Evolutionary conservation across 768 basidiomycete genomes (phyloP), one percentile per base, ranked within the genome.

Genomic region (Lyophyllum decastes): DNA sequence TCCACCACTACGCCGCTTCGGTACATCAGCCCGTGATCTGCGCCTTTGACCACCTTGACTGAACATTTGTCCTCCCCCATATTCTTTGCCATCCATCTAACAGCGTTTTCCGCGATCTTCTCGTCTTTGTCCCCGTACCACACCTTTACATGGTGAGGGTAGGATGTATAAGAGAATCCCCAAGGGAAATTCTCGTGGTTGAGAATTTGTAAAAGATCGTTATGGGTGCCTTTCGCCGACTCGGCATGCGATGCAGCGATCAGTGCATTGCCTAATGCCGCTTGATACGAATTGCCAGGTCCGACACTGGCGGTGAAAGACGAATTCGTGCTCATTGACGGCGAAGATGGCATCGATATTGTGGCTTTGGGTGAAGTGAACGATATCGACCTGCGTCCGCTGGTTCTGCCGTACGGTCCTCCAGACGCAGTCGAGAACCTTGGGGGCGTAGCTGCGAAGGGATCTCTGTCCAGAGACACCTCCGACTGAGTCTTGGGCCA

Each of bases 51-150:
- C 41, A 97, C 87, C 66, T 87, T 84, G 35, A 99, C 86, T 44
- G 79, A 77, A 69, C 94, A 96, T 55, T 80, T 76, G 40, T 87
- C 86, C 44, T 82, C 80, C 19, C 86, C 82, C 90, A 95, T 92
- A 34, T 82, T 85, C 60, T 83, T 84, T 72, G 95, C 92, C 90
- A 95, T 92, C 93, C 94, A 96, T 64, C 90, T 75, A 40, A 98
- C 88, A 45, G 93, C 91, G 64, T 89, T 87, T 70, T 96, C 90
- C 33, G 89, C 88, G 59, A 99, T 96, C 75, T 89, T 90, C 73
- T 98, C 96, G 71, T 99, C 96, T 61, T 81, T 84, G 64, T 94
- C 91, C 2, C 96, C 96, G 62, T 94, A 94, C 94, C 94, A 98
- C 40, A 99, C 87, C 43, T 83, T 84, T 46, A 92, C 89, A 26